These are phyloP conservation scores for Lodderomyces oxycetoniae DNA, from an alignment of 1,139 yeast species.

Conservation along the genomic window DNA sequence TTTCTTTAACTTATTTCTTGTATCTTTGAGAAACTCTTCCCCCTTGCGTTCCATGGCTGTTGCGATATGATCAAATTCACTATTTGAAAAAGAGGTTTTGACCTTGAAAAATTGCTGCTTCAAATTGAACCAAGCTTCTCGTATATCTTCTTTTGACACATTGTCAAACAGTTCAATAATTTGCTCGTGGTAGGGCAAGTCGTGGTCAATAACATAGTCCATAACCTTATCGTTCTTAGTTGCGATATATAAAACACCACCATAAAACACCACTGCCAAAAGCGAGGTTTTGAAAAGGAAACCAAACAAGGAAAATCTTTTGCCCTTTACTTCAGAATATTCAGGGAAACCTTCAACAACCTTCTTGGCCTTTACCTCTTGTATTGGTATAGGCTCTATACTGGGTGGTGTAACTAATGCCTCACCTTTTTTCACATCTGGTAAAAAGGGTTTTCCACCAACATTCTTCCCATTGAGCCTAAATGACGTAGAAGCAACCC, in stretches of 20 bases:
- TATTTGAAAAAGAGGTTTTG: conserved; percentile 31
- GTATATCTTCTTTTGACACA: conserved; percentile 33
- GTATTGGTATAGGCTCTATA: conserved; percentile 3
- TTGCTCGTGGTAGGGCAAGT: conserved; percentile 44
- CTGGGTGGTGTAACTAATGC: conserved; percentile 10
- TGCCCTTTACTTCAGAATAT: conserved; percentile 16
- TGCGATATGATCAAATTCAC: conserved; percentile 32
- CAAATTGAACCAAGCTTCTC: conserved; percentile 19
- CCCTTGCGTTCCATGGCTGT: conserved; percentile 31
- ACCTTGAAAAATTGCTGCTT: conserved; percentile 20
- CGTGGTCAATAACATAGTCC: conserved; percentile 44
- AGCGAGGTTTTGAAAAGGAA: conserved; percentile 31
- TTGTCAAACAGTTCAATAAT: conserved; percentile 38
- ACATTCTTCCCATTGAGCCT: conserved; percentile 9
- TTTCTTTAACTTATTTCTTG: conserved; percentile 28
- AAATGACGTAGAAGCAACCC: conserved; percentile 9
- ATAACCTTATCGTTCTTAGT: conserved; percentile 43
- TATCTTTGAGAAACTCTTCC: conserved; percentile 35
- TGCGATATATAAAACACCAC: conserved; percentile 39
- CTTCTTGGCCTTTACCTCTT: conserved; percentile 3
- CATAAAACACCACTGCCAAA: conserved; percentile 30
- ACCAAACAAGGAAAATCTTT: conserved; percentile 30
- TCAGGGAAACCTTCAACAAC: conserved; percentile 11
- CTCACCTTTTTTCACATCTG: conserved; percentile 7
- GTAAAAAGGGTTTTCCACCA: conserved; percentile 11